Percentiles rank a stretch among this genome's conserved stretches.
phyloP scores from a whole-genome alignment of 2,329 filamentous ascomycete species.

The Macrophomina pseudophaseolina region DNA sequence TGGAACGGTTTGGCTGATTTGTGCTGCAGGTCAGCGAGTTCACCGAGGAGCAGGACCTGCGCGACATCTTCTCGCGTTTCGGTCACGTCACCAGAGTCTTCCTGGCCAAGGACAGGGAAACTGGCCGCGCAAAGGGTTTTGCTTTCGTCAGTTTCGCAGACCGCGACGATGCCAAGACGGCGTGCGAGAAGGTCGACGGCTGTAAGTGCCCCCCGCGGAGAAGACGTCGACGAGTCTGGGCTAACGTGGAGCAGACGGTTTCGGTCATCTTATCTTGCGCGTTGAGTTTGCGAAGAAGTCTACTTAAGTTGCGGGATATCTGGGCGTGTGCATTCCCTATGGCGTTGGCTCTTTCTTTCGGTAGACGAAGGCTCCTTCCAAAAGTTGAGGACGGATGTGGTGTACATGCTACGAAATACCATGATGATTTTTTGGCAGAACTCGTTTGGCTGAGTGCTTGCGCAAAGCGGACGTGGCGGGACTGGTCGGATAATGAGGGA shows the following conservation, averaged over 20 bases:
- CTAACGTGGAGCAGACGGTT: conserved; percentile 56
- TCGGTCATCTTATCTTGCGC: conserved; percentile 83
- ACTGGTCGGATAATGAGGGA: neutral
- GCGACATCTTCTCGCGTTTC: conserved; percentile 97
- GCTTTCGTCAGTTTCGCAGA: conserved; percentile 98
- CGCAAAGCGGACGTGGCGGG: neutral
- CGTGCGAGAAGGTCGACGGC: conserved; percentile 97
- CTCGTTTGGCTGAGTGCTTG: conserved; percentile 7
- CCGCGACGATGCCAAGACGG: conserved; percentile 84
- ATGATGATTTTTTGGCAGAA: conserved; percentile 20
- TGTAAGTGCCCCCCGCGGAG: conserved; percentile 43
- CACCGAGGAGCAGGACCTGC: conserved; percentile 92
- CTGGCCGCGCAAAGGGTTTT: conserved; percentile 94
- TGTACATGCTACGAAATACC: conserved; percentile 25
- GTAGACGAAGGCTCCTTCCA: conserved; percentile 23
- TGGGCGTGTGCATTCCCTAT: conserved; percentile 23
- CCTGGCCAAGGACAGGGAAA: conserved; percentile 96
- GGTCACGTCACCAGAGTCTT: conserved; percentile 97
- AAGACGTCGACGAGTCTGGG: neutral
- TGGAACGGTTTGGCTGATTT: conserved; percentile 26
- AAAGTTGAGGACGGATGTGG: conserved; percentile 20
- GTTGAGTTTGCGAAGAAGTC: conserved; percentile 83
- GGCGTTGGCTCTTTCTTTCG: conserved; percentile 26
- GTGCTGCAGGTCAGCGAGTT: conserved; percentile 81
- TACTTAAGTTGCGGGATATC: conserved; percentile 34